Percentiles rank a stretch among this genome's conserved stretches.
These are phyloP conservation scores for Antitrichia curtipendula DNA, from an alignment of 225 moss, liverwort and hornwort species.

Conservation along the genomic window DNA sequence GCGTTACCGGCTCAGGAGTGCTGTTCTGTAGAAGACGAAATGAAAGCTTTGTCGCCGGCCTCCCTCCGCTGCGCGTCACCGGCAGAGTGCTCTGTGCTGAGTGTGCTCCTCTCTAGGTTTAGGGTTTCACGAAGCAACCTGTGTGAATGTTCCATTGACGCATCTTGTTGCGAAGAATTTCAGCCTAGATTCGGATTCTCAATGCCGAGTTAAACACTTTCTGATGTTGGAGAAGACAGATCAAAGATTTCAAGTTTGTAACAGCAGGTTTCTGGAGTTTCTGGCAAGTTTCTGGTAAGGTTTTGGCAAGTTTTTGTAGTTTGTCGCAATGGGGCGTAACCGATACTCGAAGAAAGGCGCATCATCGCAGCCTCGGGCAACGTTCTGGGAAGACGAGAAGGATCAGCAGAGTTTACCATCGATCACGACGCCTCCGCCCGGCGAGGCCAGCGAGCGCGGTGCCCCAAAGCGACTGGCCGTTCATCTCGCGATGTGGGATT, in stretches of 20 bases:
- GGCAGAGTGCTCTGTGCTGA: neutral
- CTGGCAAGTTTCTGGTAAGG: neutral
- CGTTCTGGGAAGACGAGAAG: constrained; percentile 41
- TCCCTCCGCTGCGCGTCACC: neutral
- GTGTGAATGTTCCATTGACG: neutral
- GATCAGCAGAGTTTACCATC: constrained; percentile 65
- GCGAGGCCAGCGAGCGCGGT: constrained; percentile 23
- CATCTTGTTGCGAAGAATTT: neutral
- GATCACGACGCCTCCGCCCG: constrained; percentile 23
- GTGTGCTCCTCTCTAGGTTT: neutral
- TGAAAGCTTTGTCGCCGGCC: neutral
- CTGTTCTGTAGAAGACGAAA: too few species aligned
- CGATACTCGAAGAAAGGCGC: constrained; percentile 30
- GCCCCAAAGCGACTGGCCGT: constrained; percentile 56
- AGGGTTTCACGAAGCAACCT: neutral
- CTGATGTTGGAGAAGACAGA: neutral
- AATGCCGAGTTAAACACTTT: neutral
- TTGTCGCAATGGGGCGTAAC: constrained; percentile 34
- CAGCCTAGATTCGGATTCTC: neutral
- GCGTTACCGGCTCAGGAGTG: neutral
- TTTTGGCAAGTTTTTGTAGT: neutral
- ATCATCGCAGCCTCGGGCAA: constrained; percentile 1
- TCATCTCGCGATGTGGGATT: constrained; percentile 94
- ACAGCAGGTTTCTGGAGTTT: neutral
- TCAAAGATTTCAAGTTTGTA: neutral